Evolutionary conservation across 495 filamentous ascomycete genomes (phyloP), one percentile per base, ranked within the genome.

Genomic region (Penicillium flavigenum): DNA sequence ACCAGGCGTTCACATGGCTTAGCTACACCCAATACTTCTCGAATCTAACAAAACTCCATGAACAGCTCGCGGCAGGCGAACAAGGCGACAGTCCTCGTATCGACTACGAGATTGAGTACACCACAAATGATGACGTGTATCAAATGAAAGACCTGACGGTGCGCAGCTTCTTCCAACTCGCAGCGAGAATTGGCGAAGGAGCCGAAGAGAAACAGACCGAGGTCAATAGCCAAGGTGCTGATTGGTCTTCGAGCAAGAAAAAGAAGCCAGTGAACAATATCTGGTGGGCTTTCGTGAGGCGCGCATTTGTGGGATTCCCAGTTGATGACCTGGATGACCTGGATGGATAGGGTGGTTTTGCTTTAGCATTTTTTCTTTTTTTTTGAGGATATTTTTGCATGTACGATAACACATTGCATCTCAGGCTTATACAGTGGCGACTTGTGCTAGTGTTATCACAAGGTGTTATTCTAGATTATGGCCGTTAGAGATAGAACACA

Each of bases 21-120:
- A 79, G 88, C 10, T 97, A 88, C 66, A 92, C 85, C 4, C 94
- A 99, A 63, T 97, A 95, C 74, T 96, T 81, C 69, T 91, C 92
- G 43, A 99, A 99, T 72, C 76, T 99, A 2, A 97, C 95, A 0
- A 73, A 81, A 57, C 86, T 95, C 76, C 95, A 98, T 68, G 87
- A 86, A 44, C 79, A 86, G 62, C 76, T 81, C 56, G 56, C 56
- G 2, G 47, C 62, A 4, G 10, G 46, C 36, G 20, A 50, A 20
- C n/a, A 51, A 60, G 45, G 19, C n/a, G 59, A 83, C 31, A 81
- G 85, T n/a, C 79, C 80, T 58, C 73, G 79, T 34, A 89, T 96
- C 67, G 61, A 79, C 27, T 99, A 81, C 67, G 80, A 96, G 64
- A 76, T 97, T 43, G 93, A 96, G 72, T 98, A 99, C 64, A 96